Conservation (phyloP, 2,329 filamentous ascomycete genomes). For the Thermoascus crustaceus region DNA sequence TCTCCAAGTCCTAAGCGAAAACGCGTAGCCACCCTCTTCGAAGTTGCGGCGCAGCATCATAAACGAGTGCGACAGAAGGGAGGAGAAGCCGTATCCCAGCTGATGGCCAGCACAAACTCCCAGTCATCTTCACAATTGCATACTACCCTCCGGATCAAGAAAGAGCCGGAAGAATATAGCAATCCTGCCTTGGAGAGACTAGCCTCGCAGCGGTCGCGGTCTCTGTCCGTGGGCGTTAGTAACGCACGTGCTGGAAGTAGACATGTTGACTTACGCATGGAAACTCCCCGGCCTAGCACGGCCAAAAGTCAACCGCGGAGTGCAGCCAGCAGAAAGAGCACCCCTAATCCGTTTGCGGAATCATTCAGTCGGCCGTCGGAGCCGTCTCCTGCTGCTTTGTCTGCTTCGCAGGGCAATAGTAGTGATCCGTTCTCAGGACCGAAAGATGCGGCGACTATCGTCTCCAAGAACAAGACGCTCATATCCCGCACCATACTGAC, state of each 20-base stretch:
- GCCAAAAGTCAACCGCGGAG: conserved; percentile 13
- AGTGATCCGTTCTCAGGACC: conserved; percentile 11
- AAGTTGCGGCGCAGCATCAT: conserved; percentile 34
- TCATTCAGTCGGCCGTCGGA: conserved; percentile 7
- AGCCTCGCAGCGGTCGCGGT: conserved; percentile 22
- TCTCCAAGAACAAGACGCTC: conserved; percentile 32
- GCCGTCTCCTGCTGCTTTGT: conserved; percentile 2
- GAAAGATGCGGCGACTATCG: conserved; percentile 21
- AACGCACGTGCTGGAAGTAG: conserved; percentile 17
- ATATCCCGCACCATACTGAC: conserved; percentile 37
- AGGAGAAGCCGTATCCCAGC: conserved; percentile 31
- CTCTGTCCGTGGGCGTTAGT: conserved; percentile 25
- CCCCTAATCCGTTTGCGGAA: conserved; percentile 21
- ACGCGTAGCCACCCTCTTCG: conserved; percentile 35
- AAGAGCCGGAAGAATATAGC: conserved; percentile 25
- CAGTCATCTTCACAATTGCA: conserved; percentile 23
- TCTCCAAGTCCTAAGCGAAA: conserved; percentile 37
- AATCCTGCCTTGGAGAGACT: conserved; percentile 22
- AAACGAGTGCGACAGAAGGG: conserved; percentile 32
- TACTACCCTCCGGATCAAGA: conserved; percentile 26
- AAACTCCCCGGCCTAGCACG: conserved; percentile 15
- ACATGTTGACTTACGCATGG: conserved; percentile 10
- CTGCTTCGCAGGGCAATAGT: conserved; percentile 2
- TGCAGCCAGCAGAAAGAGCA: conserved; percentile 10
- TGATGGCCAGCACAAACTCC: conserved; percentile 28